Conservation (phyloP, 129 eudicot species). For the Kitagawia praeruptora region DNA sequence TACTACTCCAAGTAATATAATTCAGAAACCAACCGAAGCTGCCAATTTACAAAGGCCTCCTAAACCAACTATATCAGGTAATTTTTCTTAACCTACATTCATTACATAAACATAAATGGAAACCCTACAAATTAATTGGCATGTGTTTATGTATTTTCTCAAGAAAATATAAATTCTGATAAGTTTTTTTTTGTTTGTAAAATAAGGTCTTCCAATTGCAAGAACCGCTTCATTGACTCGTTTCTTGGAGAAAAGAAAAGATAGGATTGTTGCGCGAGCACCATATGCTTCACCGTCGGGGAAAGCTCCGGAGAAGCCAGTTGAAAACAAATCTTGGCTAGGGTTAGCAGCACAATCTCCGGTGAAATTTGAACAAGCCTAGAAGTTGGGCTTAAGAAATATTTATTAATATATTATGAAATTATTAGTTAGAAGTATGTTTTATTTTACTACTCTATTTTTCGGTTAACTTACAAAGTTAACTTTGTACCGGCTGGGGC, state of each 20-base stretch:
- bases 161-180: background rate
- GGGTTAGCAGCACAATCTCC: constrained; percentile 30
- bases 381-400: background rate
- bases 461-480: constrained; percentile 1
- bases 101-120: background rate
- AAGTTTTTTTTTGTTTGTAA: background rate
- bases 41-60: constrained; percentile 13
- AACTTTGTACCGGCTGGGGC: background rate
- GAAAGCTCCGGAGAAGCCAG: constrained; percentile 18
- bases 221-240: constrained; percentile 49
- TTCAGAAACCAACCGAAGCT: constrained; percentile 36
- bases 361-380: constrained; percentile 8
- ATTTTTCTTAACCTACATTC: background rate
- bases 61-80: background rate
- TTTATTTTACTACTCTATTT: background rate
- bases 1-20: constrained; percentile 10
- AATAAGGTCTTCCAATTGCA: constrained; percentile 54
- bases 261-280: constrained; percentile 36
- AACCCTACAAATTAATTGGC: background rate
- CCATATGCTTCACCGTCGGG: constrained; percentile 16
- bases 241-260: constrained; percentile 65
- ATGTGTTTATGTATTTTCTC: background rate
- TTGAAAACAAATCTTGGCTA: constrained; percentile 32
- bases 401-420: background rate
- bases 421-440: background rate